Evolutionary conservation across 768 basidiomycete species (phyloP).

Genomic region (Boletus rex-veris): DNA sequence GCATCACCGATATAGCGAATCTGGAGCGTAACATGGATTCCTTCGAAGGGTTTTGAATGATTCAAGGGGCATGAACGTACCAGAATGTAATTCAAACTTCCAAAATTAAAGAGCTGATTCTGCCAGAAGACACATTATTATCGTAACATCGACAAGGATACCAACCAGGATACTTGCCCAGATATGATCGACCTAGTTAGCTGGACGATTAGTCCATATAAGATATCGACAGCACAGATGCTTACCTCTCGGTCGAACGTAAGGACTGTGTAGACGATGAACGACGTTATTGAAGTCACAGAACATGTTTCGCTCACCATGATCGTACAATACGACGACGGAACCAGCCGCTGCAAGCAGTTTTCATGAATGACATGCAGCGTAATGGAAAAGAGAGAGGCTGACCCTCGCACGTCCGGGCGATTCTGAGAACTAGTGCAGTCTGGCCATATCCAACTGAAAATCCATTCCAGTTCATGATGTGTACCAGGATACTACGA

Average conservation of each 20-base stretch:
- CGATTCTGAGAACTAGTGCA: slow-evolving; percentile 2
- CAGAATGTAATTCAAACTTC: slow-evolving; percentile 18
- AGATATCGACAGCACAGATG: not conserved
- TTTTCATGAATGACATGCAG: not conserved
- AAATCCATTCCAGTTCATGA: not conserved
- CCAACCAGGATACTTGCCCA: slow-evolving; percentile 10
- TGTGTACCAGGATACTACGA: too few relatives aligned
- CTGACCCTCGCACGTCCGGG: slow-evolving; percentile 12
- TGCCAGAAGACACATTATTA: not conserved
- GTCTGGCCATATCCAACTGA: not conserved
- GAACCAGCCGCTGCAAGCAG: slow-evolving; percentile 6
- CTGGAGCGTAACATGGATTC: not conserved
- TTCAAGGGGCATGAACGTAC: slow-evolving; percentile 8
- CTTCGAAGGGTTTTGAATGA: too few relatives aligned
- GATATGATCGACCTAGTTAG: slow-evolving; percentile 15
- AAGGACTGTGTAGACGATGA: slow-evolving; percentile 5
- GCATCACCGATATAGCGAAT: slow-evolving; percentile 25
- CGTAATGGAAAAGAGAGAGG: not conserved
- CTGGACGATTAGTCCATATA: not conserved
- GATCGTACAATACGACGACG: slow-evolving; percentile 18
- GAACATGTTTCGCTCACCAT: slow-evolving; percentile 4
- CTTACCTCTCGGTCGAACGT: slow-evolving; percentile 17
- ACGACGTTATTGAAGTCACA: not conserved
- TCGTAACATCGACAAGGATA: not conserved
- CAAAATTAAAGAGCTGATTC: slow-evolving; percentile 8